Evolutionary conservation across 768 basidiomycete genomes (phyloP).

Genomic region (Crepidotus variabilis): DNA sequence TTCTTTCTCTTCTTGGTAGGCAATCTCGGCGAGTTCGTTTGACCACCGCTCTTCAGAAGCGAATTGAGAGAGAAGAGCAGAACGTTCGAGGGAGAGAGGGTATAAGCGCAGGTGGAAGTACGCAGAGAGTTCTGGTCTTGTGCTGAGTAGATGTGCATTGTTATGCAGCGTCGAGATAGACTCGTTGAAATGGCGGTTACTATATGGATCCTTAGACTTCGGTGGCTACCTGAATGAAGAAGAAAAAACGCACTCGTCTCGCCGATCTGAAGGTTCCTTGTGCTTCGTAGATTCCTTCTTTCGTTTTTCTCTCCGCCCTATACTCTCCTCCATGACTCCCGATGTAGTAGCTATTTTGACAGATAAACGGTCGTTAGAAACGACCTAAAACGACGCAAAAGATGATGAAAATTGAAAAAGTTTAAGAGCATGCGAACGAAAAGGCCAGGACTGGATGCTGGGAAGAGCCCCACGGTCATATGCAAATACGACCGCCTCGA

Average conservation of each 20-base stretch:
- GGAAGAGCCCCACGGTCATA: not conserved
- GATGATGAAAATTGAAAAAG: conserved; percentile 6
- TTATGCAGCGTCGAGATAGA: conserved; percentile 57
- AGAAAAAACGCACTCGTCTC: conserved; percentile 57
- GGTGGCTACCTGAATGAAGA: conserved; percentile 6
- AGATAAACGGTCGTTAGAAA: conserved; percentile 4
- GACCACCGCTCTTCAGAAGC: conserved; percentile 65
- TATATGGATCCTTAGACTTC: not conserved
- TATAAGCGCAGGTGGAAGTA: conserved; percentile 71
- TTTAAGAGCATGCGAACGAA: conserved; percentile 4
- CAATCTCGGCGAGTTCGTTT: conserved; percentile 61
- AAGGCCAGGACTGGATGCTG: not conserved
- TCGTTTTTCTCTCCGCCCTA: conserved; percentile 58
- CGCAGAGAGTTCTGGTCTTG: conserved; percentile 61
- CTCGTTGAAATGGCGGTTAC: conserved; percentile 53
- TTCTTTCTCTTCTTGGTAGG: conserved; percentile 76
- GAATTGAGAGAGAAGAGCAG: conserved; percentile 65
- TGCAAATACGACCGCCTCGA: conserved; percentile 19
- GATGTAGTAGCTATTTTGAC: conserved; percentile 5
- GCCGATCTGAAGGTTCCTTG: conserved; percentile 69
- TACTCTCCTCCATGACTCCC: conserved; percentile 28
- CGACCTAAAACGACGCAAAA: not conserved
- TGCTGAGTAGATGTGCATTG: conserved; percentile 58
- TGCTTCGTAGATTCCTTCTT: conserved; percentile 68
- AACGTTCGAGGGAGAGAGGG: conserved; percentile 72